phyloP scores from a whole-genome alignment of 225 moss, liverwort and hornwort species.

The Bryum argenteum region DNA sequence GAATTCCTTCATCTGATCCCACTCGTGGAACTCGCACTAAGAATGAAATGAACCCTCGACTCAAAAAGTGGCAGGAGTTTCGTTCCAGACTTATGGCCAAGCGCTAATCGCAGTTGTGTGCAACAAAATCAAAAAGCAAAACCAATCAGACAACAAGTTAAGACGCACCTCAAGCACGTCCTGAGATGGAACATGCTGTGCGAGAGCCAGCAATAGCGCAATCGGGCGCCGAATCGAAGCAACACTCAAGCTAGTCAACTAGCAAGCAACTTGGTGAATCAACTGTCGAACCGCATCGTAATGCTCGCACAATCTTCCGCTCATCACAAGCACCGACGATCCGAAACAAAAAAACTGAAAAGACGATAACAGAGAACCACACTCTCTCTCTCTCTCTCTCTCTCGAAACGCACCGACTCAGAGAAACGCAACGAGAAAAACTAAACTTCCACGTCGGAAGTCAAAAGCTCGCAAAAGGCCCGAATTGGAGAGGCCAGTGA shows the following conservation, averaged over 20 bases:
- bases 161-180: conserved; percentile 43
- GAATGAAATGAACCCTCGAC: neutral
- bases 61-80: neutral
- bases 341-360: neutral
- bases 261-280: conserved; percentile 19
- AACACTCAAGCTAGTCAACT: neutral
- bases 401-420: neutral
- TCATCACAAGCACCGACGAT: neutral
- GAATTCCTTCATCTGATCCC: too few relatives aligned
- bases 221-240: conserved; percentile 9
- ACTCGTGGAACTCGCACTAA: too few relatives aligned
- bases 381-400: neutral
- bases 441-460: neutral
- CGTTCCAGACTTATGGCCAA: neutral
- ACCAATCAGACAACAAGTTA: neutral
- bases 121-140: neutral
- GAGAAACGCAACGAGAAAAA: neutral
- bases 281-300: conserved; percentile 14
- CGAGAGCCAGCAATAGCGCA: conserved; percentile 5
- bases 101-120: neutral
- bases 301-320: neutral
- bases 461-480: conserved; percentile 1
- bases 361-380: neutral
- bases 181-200: conserved; percentile 45
- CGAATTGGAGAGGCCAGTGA: conserved; percentile 14